These are phyloP conservation scores for Skeletonema tropicum DNA, from an alignment of 108 stramenopile species.

Conservation along the genomic window DNA sequence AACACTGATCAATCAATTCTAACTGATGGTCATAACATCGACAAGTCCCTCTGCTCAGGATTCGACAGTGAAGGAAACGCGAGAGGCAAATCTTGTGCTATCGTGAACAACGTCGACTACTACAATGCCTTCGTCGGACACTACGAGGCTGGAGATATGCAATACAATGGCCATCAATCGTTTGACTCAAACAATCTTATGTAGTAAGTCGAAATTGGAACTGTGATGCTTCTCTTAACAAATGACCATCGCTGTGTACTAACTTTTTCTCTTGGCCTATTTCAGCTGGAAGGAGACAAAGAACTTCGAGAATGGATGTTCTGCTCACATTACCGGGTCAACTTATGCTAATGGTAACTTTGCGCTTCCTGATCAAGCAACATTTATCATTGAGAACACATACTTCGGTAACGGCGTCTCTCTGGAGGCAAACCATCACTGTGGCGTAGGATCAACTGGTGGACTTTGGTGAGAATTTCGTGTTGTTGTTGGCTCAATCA, in stretches of 20 bases:
- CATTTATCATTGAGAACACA: conserved; percentile 63
- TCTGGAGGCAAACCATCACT: conserved; percentile 69
- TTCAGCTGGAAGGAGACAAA: conserved; percentile 64
- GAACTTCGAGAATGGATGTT: conserved; percentile 64
- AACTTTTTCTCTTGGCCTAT: neutral
- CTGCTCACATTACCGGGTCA: conserved; percentile 50
- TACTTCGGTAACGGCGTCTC: conserved; percentile 37
- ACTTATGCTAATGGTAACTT: conserved; percentile 53
- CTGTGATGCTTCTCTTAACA: neutral
- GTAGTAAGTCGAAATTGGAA: conserved; percentile 11
- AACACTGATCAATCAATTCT: conserved; percentile 54
- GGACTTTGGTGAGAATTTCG: conserved; percentile 20
- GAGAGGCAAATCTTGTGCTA: conserved; percentile 42
- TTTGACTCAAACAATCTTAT: conserved; percentile 48
- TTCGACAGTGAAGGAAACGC: conserved; percentile 50
- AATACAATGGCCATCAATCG: conserved; percentile 52
- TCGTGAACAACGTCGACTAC: conserved; percentile 63
- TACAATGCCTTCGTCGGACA: conserved; percentile 70
- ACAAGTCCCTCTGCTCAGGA: conserved; percentile 43
- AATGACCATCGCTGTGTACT: neutral
- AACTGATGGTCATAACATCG: conserved; percentile 49
- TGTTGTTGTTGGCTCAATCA: no score
- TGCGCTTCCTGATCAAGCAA: conserved; percentile 65
- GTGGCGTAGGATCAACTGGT: conserved; percentile 61
- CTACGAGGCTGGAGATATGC: conserved; percentile 43